These are phyloP conservation scores for Zoysia japonica DNA, from an alignment of 176 grass and related monocot genomes.

Conservation along the genomic window DNA sequence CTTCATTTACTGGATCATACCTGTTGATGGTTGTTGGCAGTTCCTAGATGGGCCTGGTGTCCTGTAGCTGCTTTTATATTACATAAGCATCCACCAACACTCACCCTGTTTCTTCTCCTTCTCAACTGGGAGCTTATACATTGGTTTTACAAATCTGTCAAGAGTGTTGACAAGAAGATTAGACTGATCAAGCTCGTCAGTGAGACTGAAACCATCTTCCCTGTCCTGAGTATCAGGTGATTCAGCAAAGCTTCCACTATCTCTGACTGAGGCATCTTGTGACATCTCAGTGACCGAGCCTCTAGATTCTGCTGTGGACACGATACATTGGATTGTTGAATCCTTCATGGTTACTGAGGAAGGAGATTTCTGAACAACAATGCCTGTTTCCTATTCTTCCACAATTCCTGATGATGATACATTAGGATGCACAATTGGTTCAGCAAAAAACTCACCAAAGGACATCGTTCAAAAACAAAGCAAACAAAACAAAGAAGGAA, in stretches of 20 bases:
- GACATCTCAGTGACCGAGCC: constrained; percentile 18
- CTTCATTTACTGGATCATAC: neutral
- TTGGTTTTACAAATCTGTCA: constrained; percentile 22
- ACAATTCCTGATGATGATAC: constrained; percentile 10
- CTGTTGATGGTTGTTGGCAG: neutral
- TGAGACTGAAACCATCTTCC: constrained; percentile 19
- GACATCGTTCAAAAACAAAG: neutral
- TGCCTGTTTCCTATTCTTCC: constrained; percentile 1
- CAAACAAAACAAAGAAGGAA: neutral
- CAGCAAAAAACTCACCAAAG: neutral
- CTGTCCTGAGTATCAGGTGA: constrained; percentile 6
- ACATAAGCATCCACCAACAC: constrained; percentile 35
- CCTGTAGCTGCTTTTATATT: neutral
- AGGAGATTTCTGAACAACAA: constrained; percentile 6
- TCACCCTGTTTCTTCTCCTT: constrained; percentile 1
- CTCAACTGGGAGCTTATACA: neutral
- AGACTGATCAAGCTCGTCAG: neutral
- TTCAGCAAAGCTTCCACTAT: constrained; percentile 7
- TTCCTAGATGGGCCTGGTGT: neutral
- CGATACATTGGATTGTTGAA: constrained; percentile 47
- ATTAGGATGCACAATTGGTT: constrained; percentile 19
- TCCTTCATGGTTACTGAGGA: constrained; percentile 14
- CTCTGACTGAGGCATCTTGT: constrained; percentile 18
- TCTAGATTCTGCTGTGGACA: constrained; percentile 27
- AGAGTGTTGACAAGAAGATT: constrained; percentile 32